These are phyloP conservation scores for Spathaspora hagerdaliae DNA, from an alignment of 805 yeast genomes.

Conservation along the genomic window DNA sequence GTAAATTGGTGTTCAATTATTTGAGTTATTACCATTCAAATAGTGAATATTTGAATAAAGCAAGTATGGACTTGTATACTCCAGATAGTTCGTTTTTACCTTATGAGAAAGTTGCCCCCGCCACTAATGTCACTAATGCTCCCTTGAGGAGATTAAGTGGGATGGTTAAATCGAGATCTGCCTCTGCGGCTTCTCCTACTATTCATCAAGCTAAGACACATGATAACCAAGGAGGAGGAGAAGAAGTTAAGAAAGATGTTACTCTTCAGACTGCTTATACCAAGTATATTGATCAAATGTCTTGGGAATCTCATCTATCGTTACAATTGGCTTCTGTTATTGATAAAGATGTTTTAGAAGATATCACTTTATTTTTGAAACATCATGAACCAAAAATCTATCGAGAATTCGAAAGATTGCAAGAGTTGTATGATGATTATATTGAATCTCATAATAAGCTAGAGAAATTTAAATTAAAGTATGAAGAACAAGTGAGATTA, in stretches of 20 bases:
- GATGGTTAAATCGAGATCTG: neutral
- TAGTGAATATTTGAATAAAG: constrained; percentile 27
- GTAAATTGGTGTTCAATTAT: constrained; percentile 32
- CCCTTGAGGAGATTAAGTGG: no score
- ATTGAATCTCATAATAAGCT: constrained; percentile 17
- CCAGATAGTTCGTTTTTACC: constrained; percentile 16
- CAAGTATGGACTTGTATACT: constrained; percentile 21
- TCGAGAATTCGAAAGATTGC: constrained; percentile 17
- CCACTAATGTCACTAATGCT: no score
- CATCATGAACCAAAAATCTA: constrained; percentile 31
- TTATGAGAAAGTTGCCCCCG: neutral
- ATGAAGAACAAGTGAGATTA: constrained; percentile 25
- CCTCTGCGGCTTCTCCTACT: neutral
- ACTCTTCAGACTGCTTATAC: constrained; percentile 2
- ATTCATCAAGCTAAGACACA: no score
- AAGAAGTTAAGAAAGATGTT: neutral
- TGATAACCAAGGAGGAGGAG: neutral
- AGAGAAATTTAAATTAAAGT: constrained; percentile 26
- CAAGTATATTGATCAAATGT: constrained; percentile 15
- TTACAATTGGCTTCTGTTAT: constrained; percentile 26
- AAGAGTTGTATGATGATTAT: constrained; percentile 23
- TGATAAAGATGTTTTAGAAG: constrained; percentile 30
- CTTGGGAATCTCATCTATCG: constrained; percentile 20
- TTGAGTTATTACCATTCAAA: constrained; percentile 33
- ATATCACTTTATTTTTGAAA: constrained; percentile 32